Evolutionary conservation across 78 protist genomes (phyloP), one percentile per base, ranked within the genome.

Genomic region (Goniomonas avonlea): DNA sequence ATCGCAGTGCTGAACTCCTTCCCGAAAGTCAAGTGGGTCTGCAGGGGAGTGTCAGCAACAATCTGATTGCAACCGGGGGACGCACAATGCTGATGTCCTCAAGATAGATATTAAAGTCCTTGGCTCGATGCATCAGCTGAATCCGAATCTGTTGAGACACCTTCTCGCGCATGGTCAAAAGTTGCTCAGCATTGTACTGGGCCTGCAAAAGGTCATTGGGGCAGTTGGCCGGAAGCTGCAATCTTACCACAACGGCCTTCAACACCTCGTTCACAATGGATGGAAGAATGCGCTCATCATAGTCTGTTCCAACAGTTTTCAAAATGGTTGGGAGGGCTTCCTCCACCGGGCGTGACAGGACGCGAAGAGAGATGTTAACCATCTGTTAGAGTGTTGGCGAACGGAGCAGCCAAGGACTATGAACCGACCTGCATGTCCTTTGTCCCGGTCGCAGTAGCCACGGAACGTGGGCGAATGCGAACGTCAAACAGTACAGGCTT

Each of bases 251-350:
- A 7, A 92, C 93, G 47, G 82, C 8, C 86, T 94, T 94, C 70
- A 96, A 81, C 18, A 92, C 92, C 79, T 96, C 99, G 80, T 94
- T 89, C 35, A 79, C 89, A 37, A 96, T 91, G 41, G 93, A 89
- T 0, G 91, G 91, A 25, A 91, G 84, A 1, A 91, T 77, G 2
- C 89, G 76, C 83, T 88, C 90, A 58, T 81, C 90, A 85, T 81
- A 88, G 79, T 88, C 90, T 25, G 58, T 1, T 39, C 93, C 93
- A 17, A 74, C 61, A 43, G 61, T 55, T 21, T 89, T 71, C 74
- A 73, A 81, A 58, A 92, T 81, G 31, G 47, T 25, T 61, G 87
- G 81, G 17, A 89, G 85, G 41, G 50, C 34, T 31, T 35, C 27
- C 27, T n/a, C 50, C 27, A 40, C 41, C 31, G 70, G 37, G 25